Base-by-base conservation (phyloP, 352 stramenopile genomes). In the Globisporangium alternatum region DNA sequence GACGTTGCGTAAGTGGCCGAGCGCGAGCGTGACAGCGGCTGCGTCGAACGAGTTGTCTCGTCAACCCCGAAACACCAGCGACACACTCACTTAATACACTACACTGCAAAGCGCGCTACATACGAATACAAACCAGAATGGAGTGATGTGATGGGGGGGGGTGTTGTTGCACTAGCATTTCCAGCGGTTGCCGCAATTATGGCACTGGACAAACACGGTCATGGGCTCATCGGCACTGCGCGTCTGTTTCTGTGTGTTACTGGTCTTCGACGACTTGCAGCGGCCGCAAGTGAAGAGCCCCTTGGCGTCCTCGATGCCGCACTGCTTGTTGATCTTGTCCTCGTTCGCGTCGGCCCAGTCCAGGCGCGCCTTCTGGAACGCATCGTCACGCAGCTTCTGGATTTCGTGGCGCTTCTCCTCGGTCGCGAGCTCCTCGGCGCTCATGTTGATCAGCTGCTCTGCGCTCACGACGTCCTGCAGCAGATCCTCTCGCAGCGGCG, bases 211-310 rank as follows among this genome's bases (percentile, higher is more conserved):
- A 78, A 98, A 98, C 13, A 98, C 94, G 21, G 96, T 99, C 96
- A 99, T 99, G 8, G 96, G 96, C 71, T 99, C 96, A 95, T 99
- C 96, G 25, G 96, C 96, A 83, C 90, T 98, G 67, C 96, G 90
- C 35, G 96, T 99, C 80, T 99, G 96, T 71, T 98, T 98, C 79
- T 98, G 94, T 67, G 92, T 98, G 81, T 97, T 98, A 64, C 90
- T 98, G 33, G 95, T 98, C 73, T 98, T 98, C 57, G 85, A 90
- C 44, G 87, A 97, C 71, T 98, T 98, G 80, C 96, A 99, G 66
- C 92, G 81, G 61, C 91, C 89, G 73, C 96, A 99, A 64, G 86
- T 93, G 67, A 95, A 96, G 43, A 96, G 71, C 12, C 86, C 86
- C 69, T 91, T 91, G 55, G 76, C 79, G 63, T 90, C 72, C 64